These are phyloP conservation scores for Termitomyces sp. DNA, from an alignment of 768 basidiomycete genomes.

Conservation along the genomic window DNA sequence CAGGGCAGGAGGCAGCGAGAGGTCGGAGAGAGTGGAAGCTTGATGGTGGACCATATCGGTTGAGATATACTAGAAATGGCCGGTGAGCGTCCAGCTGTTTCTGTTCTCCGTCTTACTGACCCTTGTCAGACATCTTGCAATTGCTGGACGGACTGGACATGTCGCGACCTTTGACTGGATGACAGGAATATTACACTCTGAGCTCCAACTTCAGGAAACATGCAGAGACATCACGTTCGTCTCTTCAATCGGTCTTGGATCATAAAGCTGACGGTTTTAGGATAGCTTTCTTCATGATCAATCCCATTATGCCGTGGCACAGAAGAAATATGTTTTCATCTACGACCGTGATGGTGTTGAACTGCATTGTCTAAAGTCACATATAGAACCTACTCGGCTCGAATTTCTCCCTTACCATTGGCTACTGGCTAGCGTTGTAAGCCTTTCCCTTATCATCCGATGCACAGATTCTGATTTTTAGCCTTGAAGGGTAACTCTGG, in stretches of 20 bases:
- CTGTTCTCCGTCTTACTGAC: neutral
- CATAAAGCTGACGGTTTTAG: conserved; percentile 1
- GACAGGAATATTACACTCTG: conserved; percentile 78
- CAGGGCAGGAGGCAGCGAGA: conserved; percentile 72
- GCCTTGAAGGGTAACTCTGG: conserved; percentile 73
- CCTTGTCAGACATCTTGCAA: conserved; percentile 69
- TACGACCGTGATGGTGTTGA: conserved; percentile 95
- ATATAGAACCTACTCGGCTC: conserved; percentile 86
- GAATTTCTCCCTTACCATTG: conserved; percentile 97
- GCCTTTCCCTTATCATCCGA: conserved; percentile 25
- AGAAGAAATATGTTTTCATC: conserved; percentile 94
- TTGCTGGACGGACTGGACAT: conserved; percentile 81
- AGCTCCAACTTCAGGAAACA: conserved; percentile 87
- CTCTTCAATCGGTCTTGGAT: neutral
- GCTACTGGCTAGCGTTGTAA: conserved; percentile 80
- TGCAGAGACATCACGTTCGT: conserved; percentile 89
- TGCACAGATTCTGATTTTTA: neutral
- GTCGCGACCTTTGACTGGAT: conserved; percentile 95
- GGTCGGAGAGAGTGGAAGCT: conserved; percentile 79
- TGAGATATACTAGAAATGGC: conserved; percentile 89
- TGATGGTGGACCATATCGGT: conserved; percentile 82
- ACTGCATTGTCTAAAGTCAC: conserved; percentile 77
- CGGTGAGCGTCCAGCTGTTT: conserved; percentile 46
- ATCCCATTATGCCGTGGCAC: conserved; percentile 90
- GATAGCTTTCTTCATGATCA: conserved; percentile 88